phyloP scores from a whole-genome alignment of 108 stramenopile species.

The Schizochytrium sp. region DNA sequence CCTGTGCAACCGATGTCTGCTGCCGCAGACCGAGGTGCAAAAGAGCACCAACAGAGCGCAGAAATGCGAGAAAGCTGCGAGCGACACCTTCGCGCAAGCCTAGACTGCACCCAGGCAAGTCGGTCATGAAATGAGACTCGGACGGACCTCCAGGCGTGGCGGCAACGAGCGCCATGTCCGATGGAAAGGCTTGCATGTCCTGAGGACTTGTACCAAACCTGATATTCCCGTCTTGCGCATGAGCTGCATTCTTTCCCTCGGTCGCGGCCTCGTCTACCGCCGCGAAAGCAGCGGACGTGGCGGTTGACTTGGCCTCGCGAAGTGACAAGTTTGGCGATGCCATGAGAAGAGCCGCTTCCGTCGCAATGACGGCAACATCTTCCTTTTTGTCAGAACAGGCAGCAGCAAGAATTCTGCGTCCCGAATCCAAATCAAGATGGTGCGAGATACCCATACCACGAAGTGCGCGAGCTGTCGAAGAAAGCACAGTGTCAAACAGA shows the following conservation, averaged over 20 bases:
- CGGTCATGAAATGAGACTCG: background rate
- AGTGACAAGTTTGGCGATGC: background rate
- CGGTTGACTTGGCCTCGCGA: too few relatives aligned
- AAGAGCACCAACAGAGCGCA: background rate
- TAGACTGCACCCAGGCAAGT: background rate
- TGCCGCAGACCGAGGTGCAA: background rate
- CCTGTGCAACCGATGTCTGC: background rate
- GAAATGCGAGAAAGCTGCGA: background rate
- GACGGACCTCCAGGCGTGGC: background rate
- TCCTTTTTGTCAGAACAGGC: background rate
- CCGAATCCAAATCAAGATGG: background rate
- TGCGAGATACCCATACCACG: background rate
- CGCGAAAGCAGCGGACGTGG: too few relatives aligned
- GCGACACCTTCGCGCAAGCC: background rate
- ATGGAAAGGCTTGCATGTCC: too few relatives aligned
- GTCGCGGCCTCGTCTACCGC: too few relatives aligned
- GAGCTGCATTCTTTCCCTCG: too few relatives aligned
- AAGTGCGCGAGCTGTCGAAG: background rate
- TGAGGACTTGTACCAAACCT: too few relatives aligned
- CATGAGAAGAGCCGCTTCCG: background rate
- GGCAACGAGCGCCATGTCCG: too few relatives aligned
- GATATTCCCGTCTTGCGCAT: too few relatives aligned
- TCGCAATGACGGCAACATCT: background rate
- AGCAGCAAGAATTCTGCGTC: background rate
- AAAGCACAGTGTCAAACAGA: background rate